Evolutionary conservation across 108 stramenopile genomes (phyloP).

Genomic region (Skeletonema tropicum): DNA sequence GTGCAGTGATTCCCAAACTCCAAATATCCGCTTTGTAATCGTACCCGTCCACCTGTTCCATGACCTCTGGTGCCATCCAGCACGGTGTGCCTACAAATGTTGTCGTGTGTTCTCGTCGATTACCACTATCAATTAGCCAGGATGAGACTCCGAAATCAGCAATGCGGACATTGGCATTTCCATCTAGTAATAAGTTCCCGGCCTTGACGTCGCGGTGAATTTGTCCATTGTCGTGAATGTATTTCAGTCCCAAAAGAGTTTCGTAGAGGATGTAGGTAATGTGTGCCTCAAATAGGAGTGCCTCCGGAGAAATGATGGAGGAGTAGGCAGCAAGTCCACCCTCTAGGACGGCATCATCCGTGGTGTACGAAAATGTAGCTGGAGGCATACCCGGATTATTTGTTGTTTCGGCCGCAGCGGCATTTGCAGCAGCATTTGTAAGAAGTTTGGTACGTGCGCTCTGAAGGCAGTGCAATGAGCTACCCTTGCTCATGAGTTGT

Average conservation of each 20-base stretch:
- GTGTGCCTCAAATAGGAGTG: slow-evolving; percentile 65
- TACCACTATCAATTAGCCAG: slow-evolving; percentile 77
- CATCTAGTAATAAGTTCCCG: slow-evolving; percentile 83
- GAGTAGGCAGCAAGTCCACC: slow-evolving; percentile 41
- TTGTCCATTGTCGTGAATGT: slow-evolving; percentile 95
- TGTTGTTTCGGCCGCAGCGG: slow-evolving; percentile 2
- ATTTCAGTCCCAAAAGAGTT: slow-evolving; percentile 88
- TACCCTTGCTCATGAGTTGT: slow-evolving; percentile 94
- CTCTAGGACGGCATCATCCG: slow-evolving; percentile 44
- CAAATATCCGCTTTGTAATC: slow-evolving; percentile 98
- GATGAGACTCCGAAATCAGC: slow-evolving; percentile 97
- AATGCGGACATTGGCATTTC: slow-evolving; percentile 80
- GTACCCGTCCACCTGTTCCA: slow-evolving; percentile 98
- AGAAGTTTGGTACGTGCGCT: slow-evolving; percentile 57
- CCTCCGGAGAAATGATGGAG: slow-evolving; percentile 26
- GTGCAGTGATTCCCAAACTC: slow-evolving; percentile 97
- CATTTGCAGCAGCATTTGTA: slow-evolving; percentile 20
- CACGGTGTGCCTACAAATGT: slow-evolving; percentile 95
- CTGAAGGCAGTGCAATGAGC: slow-evolving; percentile 79
- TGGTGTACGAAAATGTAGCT: slow-evolving; percentile 24
- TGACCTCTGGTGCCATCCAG: slow-evolving; percentile 96
- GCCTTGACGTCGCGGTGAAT: slow-evolving; percentile 98
- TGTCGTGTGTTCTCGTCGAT: slow-evolving; percentile 76
- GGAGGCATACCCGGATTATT: not conserved
- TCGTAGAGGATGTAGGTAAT: slow-evolving; percentile 91